These are phyloP conservation scores for Botrytis deweyae DNA, from an alignment of 2,329 filamentous ascomycete genomes.

Conservation along the genomic window DNA sequence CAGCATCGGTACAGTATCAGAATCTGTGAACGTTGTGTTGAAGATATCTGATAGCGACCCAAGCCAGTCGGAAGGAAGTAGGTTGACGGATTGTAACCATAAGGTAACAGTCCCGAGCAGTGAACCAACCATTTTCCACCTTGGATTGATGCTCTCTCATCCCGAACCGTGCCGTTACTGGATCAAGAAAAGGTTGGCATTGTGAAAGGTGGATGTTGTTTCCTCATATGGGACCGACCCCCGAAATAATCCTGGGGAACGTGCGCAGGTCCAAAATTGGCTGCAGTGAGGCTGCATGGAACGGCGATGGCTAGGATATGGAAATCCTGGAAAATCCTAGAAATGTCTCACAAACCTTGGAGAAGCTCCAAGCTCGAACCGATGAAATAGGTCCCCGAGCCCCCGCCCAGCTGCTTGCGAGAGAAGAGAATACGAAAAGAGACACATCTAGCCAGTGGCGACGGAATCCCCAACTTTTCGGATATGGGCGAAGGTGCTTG, in stretches of 20 bases:
- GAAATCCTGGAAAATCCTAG: conserved; percentile 8
- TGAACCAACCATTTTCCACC: conserved; percentile 7
- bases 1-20: conserved; percentile 14
- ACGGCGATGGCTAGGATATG: conserved; percentile 6
- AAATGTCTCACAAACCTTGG: conserved; percentile 12
- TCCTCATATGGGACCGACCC: not conserved
- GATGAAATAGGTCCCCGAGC: not conserved
- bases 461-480: not conserved
- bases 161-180: conserved; percentile 9
- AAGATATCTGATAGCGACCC: conserved; percentile 10
- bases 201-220: not conserved
- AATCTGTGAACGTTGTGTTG: conserved; percentile 5
- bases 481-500: not conserved
- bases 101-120: not conserved
- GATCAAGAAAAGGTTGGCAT: not conserved
- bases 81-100: conserved; percentile 5
- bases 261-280: conserved; percentile 21
- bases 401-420: not conserved
- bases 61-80: conserved; percentile 16
- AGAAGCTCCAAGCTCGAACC: not conserved
- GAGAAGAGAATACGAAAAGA: conserved; percentile 9
- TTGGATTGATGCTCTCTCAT: not conserved
- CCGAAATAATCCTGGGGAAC: conserved; percentile 12
- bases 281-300: conserved; percentile 21
- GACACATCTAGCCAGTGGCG: not conserved